These are phyloP conservation scores for Eleusine indica DNA, from an alignment of 176 grass and related monocot species.

Conservation along the genomic window DNA sequence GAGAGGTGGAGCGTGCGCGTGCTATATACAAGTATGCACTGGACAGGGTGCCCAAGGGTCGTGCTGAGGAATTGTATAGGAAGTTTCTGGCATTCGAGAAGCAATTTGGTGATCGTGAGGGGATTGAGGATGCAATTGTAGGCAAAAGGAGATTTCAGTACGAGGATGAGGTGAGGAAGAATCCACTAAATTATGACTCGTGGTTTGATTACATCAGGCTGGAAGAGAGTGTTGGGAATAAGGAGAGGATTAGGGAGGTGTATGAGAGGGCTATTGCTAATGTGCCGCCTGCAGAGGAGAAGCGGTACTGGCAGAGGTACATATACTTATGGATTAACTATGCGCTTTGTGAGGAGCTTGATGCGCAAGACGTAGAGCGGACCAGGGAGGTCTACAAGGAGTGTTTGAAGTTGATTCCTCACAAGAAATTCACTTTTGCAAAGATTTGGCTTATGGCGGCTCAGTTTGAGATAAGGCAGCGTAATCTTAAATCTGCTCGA, in stretches of 20 bases:
- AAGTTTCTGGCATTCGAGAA: constrained; percentile 78
- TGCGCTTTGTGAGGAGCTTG: constrained; percentile 86
- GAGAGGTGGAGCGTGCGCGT: constrained; percentile 61
- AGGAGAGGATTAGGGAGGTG: constrained; percentile 68
- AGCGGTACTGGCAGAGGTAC: constrained; percentile 86
- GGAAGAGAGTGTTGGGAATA: constrained; percentile 78
- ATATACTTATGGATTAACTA: constrained; percentile 92
- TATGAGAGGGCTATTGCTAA: constrained; percentile 83
- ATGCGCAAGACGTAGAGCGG: constrained; percentile 60
- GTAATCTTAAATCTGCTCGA: constrained; percentile 58
- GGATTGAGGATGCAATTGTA: constrained; percentile 75
- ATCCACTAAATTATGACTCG: constrained; percentile 79
- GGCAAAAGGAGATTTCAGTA: constrained; percentile 75
- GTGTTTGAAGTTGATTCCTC: constrained; percentile 75
- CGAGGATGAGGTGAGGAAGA: constrained; percentile 88
- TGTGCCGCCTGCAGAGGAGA: constrained; percentile 81
- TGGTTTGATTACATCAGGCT: constrained; percentile 91
- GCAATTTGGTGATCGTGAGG: constrained; percentile 61
- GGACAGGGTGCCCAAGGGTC: constrained; percentile 68
- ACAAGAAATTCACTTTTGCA: constrained; percentile 82
- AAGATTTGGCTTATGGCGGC: constrained; percentile 88
- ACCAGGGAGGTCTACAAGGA: constrained; percentile 78
- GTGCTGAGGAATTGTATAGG: constrained; percentile 76
- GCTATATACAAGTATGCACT: constrained; percentile 73
- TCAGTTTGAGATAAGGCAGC: constrained; percentile 76